Percentiles rank a stretch among this genome's conserved stretches.
phyloP scores from a whole-genome alignment of 495 filamentous ascomycete genomes.

The Hypoxylon cercidicola region DNA sequence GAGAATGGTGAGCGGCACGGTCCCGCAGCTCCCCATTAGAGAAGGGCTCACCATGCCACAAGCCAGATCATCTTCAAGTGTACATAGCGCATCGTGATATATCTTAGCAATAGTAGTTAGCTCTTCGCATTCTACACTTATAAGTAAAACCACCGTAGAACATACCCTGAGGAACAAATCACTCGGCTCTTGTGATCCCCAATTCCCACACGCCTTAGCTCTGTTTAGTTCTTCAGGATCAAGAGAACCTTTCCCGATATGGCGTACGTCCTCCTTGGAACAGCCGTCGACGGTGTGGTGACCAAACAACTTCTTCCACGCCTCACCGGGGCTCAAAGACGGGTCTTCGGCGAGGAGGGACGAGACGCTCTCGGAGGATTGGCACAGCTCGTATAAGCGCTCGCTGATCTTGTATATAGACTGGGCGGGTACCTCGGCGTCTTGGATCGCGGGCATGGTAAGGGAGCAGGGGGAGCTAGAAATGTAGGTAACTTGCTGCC shows the following conservation, averaged over 20 bases:
- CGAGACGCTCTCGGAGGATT: slow-evolving; percentile 62
- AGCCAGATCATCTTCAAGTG: slow-evolving; percentile 65
- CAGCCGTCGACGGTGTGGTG: slow-evolving; percentile 26
- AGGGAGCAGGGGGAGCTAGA: neutral
- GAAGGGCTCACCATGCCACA: slow-evolving; percentile 72
- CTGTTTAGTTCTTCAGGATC: slow-evolving; percentile 58
- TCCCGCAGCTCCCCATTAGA: slow-evolving; percentile 75
- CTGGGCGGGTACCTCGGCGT: slow-evolving; percentile 2
- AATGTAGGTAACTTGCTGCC: too few relatives aligned
- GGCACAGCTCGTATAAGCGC: slow-evolving; percentile 63
- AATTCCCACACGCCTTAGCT: slow-evolving; percentile 71
- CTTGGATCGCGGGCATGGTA: slow-evolving; percentile 25
- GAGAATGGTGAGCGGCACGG: slow-evolving; percentile 74
- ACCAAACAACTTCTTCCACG: slow-evolving; percentile 66
- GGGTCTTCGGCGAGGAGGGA: slow-evolving; percentile 66
- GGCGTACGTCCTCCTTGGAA: slow-evolving; percentile 35
- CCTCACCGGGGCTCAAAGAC: slow-evolving; percentile 59
- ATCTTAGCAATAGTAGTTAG: slow-evolving; percentile 52
- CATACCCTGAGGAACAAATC: slow-evolving; percentile 71
- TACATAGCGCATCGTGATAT: slow-evolving; percentile 72
- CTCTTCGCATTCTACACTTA: neutral
- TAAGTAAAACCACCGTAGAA: slow-evolving; percentile 4
- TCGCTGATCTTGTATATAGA: slow-evolving; percentile 52
- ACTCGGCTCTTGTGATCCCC: slow-evolving; percentile 70
- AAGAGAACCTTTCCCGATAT: slow-evolving; percentile 36